A percentile compares a stretch with the other conserved stretches of the same genome.
Evolutionary conservation across 2,329 filamentous ascomycete species (phyloP).

Genomic region (Cadophora sp.): DNA sequence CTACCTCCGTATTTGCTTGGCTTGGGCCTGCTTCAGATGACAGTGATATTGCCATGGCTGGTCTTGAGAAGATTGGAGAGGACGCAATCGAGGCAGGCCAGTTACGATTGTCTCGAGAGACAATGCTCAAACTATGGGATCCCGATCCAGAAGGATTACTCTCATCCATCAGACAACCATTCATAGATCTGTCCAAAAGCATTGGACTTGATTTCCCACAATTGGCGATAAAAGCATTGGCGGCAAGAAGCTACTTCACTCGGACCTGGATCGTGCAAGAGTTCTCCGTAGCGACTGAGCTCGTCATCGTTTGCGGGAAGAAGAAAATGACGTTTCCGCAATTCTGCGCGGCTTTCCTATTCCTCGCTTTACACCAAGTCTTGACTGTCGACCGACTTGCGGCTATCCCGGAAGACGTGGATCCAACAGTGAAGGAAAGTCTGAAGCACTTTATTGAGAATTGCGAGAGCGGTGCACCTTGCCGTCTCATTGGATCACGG

Average conservation of each 20-base stretch:
- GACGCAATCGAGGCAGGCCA: constrained; percentile 18
- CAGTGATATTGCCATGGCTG: constrained; percentile 27
- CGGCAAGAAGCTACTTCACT: constrained; percentile 21
- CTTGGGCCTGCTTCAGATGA: constrained; percentile 17
- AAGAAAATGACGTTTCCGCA: constrained; percentile 10
- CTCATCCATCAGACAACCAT: not conserved
- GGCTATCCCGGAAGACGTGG: not conserved
- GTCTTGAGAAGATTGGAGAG: constrained; percentile 2
- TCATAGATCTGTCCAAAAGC: constrained; percentile 16
- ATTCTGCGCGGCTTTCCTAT: constrained; percentile 15
- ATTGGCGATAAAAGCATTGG: constrained; percentile 8
- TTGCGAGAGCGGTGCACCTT: not conserved
- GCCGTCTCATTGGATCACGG: constrained; percentile 16
- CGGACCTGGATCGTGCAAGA: constrained; percentile 29
- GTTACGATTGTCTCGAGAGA: constrained; percentile 9
- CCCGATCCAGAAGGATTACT: constrained; percentile 10
- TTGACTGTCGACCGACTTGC: not conserved
- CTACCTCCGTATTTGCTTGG: constrained; percentile 21
- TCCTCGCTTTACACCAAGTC: constrained; percentile 14
- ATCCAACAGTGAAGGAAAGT: not conserved
- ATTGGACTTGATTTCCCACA: constrained; percentile 16
- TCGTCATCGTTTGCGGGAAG: constrained; percentile 17
- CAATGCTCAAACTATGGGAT: constrained; percentile 7
- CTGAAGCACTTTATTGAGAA: not conserved
- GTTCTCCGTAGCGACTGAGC: constrained; percentile 19